These are phyloP conservation scores for Botrytis sinoallii DNA, from an alignment of 2,329 filamentous ascomycete species.

Conservation along the genomic window DNA sequence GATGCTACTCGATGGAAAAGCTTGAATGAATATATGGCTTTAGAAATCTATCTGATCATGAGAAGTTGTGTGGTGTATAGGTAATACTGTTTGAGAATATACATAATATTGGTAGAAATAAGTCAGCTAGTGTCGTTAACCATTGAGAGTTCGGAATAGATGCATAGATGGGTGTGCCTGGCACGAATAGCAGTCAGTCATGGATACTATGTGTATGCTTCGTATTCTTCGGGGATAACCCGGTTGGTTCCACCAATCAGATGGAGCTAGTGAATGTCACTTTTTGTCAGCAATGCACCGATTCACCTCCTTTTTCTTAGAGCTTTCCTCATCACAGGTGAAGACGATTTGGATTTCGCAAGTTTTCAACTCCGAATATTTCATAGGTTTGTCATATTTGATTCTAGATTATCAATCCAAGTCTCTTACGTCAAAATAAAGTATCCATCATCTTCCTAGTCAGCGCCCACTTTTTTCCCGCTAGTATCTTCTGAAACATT, in stretches of 20 bases:
- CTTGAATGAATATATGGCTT: neutral
- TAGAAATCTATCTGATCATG: neutral
- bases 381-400: neutral
- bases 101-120: neutral
- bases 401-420: neutral
- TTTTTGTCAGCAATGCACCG: neutral
- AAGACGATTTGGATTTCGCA: neutral
- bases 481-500: neutral
- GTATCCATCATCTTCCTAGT: neutral
- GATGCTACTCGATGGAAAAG: neutral
- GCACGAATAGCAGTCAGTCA: neutral
- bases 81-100: neutral
- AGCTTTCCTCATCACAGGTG: neutral
- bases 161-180: neutral
- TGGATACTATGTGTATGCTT: neutral
- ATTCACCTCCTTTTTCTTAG: neutral
- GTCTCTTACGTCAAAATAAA: conserved; percentile 1
- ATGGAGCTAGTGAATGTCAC: neutral
- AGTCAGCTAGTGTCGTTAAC: neutral
- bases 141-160: neutral
- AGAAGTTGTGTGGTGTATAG: neutral
- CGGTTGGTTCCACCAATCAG: neutral
- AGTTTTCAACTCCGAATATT: neutral
- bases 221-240: neutral
- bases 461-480: neutral